phyloP scores from a whole-genome alignment of 2,329 filamentous ascomycete species.

The Penicillium corylophilum region DNA sequence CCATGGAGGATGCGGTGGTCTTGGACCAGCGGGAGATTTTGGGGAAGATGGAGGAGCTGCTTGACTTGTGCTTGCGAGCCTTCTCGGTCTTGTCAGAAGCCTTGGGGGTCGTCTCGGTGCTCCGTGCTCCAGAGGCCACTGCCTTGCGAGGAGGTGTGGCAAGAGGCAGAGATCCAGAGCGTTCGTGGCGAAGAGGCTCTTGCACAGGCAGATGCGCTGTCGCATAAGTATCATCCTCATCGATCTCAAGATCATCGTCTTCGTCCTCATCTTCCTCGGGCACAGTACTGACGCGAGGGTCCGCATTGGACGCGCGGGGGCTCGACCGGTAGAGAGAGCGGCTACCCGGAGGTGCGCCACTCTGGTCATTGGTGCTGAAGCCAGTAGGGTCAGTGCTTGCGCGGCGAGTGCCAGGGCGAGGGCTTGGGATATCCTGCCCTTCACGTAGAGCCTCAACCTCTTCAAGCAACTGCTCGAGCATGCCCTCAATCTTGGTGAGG shows the following conservation, averaged over 20 bases:
- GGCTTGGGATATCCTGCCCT: conserved; percentile 45
- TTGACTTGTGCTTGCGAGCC: conserved; percentile 84
- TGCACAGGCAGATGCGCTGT: conserved; percentile 60
- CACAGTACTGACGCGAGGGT: conserved; percentile 86
- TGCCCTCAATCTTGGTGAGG: conserved; percentile 81
- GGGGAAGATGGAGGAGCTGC: conserved; percentile 76
- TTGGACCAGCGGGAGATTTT: conserved; percentile 98
- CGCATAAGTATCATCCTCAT: conserved; percentile 49
- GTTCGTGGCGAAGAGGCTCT: conserved; percentile 45
- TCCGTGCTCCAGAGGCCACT: conserved; percentile 51
- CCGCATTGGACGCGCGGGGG: conserved; percentile 52
- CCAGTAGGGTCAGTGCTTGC: conserved; percentile 67
- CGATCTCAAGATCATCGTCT: conserved; percentile 66
- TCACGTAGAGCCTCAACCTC: conserved; percentile 84
- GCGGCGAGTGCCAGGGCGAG: conserved; percentile 28
- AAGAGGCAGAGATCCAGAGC: conserved; percentile 45
- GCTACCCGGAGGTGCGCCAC: conserved; percentile 71
- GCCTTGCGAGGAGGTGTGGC: conserved; percentile 47
- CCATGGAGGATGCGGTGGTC: conserved; percentile 85
- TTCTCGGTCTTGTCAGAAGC: conserved; percentile 58
- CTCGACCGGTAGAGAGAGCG: conserved; percentile 73
- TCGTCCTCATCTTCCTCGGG: conserved; percentile 76
- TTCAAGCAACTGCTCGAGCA: conserved; percentile 85
- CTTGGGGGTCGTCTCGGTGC: conserved; percentile 75
- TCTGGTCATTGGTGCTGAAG: conserved; percentile 80